Evolutionary conservation across 768 basidiomycete species (phyloP).

Genomic region (Russula brevipes): DNA sequence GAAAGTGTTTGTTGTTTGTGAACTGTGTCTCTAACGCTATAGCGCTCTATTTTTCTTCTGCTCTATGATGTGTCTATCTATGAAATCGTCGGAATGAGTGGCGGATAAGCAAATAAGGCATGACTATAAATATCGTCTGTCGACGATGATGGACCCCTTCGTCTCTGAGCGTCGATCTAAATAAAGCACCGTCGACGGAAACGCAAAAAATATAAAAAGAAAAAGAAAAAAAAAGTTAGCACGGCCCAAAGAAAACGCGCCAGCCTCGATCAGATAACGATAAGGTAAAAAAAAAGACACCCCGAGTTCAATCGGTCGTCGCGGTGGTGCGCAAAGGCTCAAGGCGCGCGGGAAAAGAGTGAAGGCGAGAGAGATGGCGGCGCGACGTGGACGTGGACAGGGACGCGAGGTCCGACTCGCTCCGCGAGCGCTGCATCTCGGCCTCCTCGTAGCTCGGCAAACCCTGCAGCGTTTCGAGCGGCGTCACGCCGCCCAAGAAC

Average conservation of each 20-base stretch:
- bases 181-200: no score
- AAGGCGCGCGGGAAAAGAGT: no score
- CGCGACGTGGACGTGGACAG: not conserved
- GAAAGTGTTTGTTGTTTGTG: not conserved
- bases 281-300: no score
- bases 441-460: slow-evolving; percentile 87
- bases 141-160: no score
- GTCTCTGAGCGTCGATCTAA: no score
- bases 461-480: slow-evolving; percentile 67
- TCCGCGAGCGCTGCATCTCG: slow-evolving; percentile 24
- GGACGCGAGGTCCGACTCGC: slow-evolving; percentile 25
- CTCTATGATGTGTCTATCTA: not conserved
- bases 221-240: no score
- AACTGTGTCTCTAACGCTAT: not conserved
- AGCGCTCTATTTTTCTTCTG: not conserved
- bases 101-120: not conserved
- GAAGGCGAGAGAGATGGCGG: not conserved
- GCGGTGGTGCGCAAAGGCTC: no score
- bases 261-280: no score
- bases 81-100: not conserved
- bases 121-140: not conserved
- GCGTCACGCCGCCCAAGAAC: slow-evolving; percentile 86
- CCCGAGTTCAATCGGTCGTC: no score
- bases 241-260: no score
- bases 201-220: no score